Evolutionary conservation across 176 grass and related monocot genomes (phyloP).

Genomic region (Pharus latifolius): DNA sequence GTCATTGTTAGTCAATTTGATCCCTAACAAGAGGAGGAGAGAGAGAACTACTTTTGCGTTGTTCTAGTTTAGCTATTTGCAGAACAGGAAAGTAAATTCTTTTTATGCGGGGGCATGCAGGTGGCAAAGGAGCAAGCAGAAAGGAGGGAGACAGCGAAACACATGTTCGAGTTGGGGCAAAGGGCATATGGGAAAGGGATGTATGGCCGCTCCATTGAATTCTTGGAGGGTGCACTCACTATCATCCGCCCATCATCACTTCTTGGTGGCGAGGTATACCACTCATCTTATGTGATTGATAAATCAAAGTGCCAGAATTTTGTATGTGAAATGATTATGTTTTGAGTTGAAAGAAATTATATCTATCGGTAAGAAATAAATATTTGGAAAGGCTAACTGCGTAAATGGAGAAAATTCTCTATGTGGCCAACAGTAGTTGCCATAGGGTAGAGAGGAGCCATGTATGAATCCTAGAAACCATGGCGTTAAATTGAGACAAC

Average conservation of each 20-base stretch:
- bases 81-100: not conserved
- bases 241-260: constrained; percentile 68
- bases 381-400: too few relatives aligned
- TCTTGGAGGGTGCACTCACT: constrained; percentile 79
- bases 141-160: constrained; percentile 58
- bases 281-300: not conserved
- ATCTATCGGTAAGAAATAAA: too few relatives aligned
- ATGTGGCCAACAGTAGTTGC: too few relatives aligned
- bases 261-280: constrained; percentile 74
- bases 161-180: constrained; percentile 94
- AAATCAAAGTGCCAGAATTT: too few relatives aligned
- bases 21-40: too few relatives aligned
- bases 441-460: too few relatives aligned
- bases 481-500: too few relatives aligned
- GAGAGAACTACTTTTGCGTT: not conserved
- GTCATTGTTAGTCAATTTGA: too few relatives aligned
- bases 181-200: constrained; percentile 85
- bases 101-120: constrained; percentile 17
- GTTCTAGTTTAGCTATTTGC: not conserved
- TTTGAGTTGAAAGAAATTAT: too few relatives aligned
- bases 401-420: too few relatives aligned
- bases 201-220: constrained; percentile 85
- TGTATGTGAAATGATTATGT: not conserved
- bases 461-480: too few relatives aligned
- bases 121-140: constrained; percentile 89